Evolutionary conservation across 1,284 basidiomycete species (phyloP).

Genomic region (Ceratobasidium sp.): DNA sequence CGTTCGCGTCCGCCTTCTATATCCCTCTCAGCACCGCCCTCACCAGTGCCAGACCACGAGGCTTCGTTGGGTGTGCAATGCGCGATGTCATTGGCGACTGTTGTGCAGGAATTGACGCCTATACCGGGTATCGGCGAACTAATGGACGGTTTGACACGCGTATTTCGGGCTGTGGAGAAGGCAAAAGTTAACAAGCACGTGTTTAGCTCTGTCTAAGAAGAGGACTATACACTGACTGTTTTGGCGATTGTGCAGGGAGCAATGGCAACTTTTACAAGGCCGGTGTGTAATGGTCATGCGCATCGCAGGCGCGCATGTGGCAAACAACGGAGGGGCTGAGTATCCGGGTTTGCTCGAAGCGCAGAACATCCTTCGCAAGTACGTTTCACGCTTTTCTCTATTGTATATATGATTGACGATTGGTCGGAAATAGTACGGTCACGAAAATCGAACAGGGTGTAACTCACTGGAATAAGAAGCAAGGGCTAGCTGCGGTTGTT

Average conservation of each 20-base stretch:
- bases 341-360: neutral
- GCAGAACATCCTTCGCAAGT: neutral
- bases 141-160: neutral
- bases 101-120: neutral
- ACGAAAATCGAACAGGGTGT: neutral
- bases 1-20: no score
- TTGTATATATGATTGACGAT: neutral
- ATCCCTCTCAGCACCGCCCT: no score
- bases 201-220: no score
- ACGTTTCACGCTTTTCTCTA: neutral
- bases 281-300: constrained; percentile 28
- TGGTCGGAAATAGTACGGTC: neutral
- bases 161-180: constrained; percentile 10
- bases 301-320: constrained; percentile 15
- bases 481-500: neutral
- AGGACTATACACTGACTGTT: neutral
- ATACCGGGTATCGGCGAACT: neutral
- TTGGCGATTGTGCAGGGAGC: neutral
- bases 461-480: neutral
- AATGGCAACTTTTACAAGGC: constrained; percentile 18
- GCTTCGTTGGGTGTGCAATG: constrained; percentile 7
- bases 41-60: no score
- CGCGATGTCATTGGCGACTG: constrained; percentile 3
- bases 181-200: constrained; percentile 12
- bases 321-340: neutral